Conservation (phyloP, 192 early-diverging fungal genomes). For the Chytriomyces sp. region DNA sequence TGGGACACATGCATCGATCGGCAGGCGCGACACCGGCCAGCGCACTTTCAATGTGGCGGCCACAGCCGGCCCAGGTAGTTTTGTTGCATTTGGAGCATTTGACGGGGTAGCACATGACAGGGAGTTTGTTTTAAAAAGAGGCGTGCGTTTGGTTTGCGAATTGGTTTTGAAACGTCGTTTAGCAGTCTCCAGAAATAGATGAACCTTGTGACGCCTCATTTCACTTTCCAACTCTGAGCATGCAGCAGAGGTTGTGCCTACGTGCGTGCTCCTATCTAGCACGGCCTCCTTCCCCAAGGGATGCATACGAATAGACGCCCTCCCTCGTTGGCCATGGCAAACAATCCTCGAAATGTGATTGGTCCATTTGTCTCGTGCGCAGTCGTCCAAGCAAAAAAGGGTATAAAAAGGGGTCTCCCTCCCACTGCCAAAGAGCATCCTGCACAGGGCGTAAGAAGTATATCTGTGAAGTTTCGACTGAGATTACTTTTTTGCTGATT, state of each 20-base stretch:
- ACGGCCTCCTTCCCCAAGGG: too few species aligned
- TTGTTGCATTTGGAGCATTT: constrained; percentile 34
- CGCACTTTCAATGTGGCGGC: constrained; percentile 35
- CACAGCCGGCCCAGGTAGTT: constrained; percentile 40
- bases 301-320: too few species aligned
- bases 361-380: not conserved
- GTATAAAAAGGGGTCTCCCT: not conserved
- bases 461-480: constrained; percentile 19
- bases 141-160: too few species aligned
- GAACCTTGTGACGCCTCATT: too few species aligned
- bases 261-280: too few species aligned
- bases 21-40: constrained; percentile 16
- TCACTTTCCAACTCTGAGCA: too few species aligned
- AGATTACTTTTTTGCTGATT: constrained; percentile 24
- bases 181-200: too few species aligned
- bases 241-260: too few species aligned
- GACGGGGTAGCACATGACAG: constrained; percentile 20
- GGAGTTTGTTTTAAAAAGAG: too few species aligned
- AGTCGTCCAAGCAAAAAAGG: not conserved
- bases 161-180: too few species aligned
- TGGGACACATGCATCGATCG: constrained; percentile 23
- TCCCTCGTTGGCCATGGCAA: too few species aligned
- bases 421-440: not conserved
- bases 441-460: constrained; percentile 16
- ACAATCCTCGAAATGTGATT: too few species aligned